These are phyloP conservation scores for Takakia lepidozioides DNA, from an alignment of 225 moss, liverwort and hornwort species.

Conservation along the genomic window DNA sequence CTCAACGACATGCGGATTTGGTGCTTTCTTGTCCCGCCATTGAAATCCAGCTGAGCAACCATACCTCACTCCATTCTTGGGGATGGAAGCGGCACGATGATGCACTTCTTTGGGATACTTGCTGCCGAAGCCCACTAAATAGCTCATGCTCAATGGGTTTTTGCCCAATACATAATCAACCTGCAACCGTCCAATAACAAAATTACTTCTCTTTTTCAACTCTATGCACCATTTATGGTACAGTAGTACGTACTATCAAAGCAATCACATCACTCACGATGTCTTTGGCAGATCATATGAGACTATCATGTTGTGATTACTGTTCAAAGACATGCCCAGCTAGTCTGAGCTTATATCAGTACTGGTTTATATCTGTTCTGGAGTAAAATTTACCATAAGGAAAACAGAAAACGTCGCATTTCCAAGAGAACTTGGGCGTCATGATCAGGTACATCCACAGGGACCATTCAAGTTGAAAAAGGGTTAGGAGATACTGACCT, in stretches of 20 bases:
- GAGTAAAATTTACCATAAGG: too few relatives aligned
- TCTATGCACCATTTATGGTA: too few relatives aligned
- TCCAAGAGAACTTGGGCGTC: not conserved
- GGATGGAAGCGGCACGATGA: slow-evolving; percentile 79
- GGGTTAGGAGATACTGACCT: slow-evolving; percentile 19
- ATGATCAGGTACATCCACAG: not conserved
- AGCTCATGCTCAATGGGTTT: slow-evolving; percentile 65
- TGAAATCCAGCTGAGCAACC: slow-evolving; percentile 41
- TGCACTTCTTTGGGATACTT: slow-evolving; percentile 60
- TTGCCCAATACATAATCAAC: slow-evolving; percentile 76
- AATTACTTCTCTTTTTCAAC: too few relatives aligned
- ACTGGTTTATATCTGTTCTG: too few relatives aligned
- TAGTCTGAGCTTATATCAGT: not conserved
- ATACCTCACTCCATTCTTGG: slow-evolving; percentile 19
- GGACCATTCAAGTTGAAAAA: not conserved
- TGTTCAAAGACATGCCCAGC: not conserved
- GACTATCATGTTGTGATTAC: not conserved
- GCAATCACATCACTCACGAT: not conserved
- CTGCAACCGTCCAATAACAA: too few relatives aligned
- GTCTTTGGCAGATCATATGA: not conserved
- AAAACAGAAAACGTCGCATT: too few relatives aligned
- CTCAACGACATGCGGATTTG: slow-evolving; percentile 41
- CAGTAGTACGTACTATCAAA: too few relatives aligned
- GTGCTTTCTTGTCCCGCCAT: slow-evolving; percentile 23
- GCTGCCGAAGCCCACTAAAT: slow-evolving; percentile 58